Conservation (phyloP, 176 grass and related monocot species). For the Cymbopogon citratus region DNA sequence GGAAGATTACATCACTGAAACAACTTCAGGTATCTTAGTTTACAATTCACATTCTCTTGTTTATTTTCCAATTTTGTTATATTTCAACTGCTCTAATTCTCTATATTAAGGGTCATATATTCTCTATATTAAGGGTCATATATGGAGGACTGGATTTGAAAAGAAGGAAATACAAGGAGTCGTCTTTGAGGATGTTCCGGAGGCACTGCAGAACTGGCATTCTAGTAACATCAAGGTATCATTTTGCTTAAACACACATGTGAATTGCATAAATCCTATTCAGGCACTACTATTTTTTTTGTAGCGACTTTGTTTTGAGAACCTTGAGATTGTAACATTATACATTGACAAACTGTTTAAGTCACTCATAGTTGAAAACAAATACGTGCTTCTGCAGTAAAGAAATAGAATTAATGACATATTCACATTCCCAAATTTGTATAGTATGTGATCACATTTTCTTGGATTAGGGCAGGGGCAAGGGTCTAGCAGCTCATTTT, state of each 20-base stretch:
- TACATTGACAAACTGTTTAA: too few relatives aligned
- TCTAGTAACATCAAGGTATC: constrained; percentile 60
- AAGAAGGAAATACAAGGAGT: constrained; percentile 65
- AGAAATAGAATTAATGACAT: too few relatives aligned
- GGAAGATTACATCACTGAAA: constrained; percentile 90
- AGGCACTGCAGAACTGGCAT: constrained; percentile 77
- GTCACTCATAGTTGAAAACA: too few relatives aligned
- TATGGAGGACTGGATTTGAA: constrained; percentile 94
- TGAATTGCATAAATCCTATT: too few relatives aligned
- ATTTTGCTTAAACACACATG: not conserved
- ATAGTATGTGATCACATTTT: too few relatives aligned
- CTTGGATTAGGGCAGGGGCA: too few relatives aligned
- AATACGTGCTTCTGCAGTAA: too few relatives aligned
- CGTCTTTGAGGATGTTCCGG: constrained; percentile 88
- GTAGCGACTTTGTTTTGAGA: too few relatives aligned
- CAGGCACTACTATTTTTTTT: too few relatives aligned
- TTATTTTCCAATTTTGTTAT: not conserved
- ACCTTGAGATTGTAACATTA: too few relatives aligned
- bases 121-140: constrained; percentile 64
- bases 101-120: constrained; percentile 80
- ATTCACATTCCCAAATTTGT: too few relatives aligned
- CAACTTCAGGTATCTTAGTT: constrained; percentile 79
- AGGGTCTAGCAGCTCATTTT: not conserved
- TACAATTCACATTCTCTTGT: not conserved
- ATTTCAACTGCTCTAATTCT: not conserved